Conservation (phyloP, 75 land plant genomes). For the Pinus taeda region DNA sequence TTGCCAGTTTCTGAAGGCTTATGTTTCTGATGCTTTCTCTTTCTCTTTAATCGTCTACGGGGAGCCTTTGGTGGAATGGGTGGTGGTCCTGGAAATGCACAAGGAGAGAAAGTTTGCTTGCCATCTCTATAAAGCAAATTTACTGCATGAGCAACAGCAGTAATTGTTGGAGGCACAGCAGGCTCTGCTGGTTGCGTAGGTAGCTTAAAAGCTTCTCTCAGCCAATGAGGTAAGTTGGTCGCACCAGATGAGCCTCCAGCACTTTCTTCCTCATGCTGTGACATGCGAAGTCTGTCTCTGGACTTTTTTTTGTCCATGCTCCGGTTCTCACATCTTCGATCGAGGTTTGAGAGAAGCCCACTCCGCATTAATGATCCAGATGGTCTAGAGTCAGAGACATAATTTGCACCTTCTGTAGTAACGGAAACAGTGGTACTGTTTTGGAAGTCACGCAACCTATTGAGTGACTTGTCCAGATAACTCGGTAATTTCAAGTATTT, state of each 20-base stretch:
- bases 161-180: constrained; percentile 70
- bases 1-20: constrained; percentile 3
- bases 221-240: constrained; percentile 92
- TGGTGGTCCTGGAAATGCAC: constrained; percentile 64
- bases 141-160: constrained; percentile 88
- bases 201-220: constrained; percentile 79
- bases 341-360: constrained; percentile 5
- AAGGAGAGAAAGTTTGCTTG: constrained; percentile 67
- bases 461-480: constrained; percentile 34
- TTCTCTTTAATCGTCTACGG: constrained; percentile 45
- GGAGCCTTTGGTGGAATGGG: constrained; percentile 67
- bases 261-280: constrained; percentile 18
- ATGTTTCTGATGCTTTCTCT: constrained; percentile 24
- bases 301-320: constrained; percentile 11
- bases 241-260: constrained; percentile 20
- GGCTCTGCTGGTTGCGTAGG: constrained; percentile 49
- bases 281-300: constrained; percentile 4
- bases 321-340: constrained; percentile 12
- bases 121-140: constrained; percentile 70
- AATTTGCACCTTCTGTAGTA: background rate
- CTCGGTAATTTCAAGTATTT: constrained; percentile 44
- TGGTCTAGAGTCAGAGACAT: background rate
- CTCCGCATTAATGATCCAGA: background rate
- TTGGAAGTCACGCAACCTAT: constrained; percentile 25
- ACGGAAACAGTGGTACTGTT: constrained; percentile 7